Base-by-base conservation (phyloP, 345 rosid species). In the Hevea brasiliensis region DNA sequence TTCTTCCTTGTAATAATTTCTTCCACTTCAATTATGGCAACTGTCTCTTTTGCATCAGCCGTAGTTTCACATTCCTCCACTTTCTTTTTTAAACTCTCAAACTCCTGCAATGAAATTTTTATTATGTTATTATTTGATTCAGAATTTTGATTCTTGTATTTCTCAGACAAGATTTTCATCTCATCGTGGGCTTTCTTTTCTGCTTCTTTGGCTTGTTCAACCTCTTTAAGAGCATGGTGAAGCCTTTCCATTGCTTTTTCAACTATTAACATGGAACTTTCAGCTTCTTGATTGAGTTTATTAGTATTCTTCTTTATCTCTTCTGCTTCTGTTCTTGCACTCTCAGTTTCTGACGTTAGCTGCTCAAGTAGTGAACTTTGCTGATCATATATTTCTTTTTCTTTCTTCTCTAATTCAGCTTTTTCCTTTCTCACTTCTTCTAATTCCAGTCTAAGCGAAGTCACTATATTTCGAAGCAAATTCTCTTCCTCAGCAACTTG, bases 401-500 rank as follows among this genome's bases (percentile, higher is more conserved):
- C 86, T 67, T 69, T 76, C 74, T 41, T 71, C 55, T 73, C 72
- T 44, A 80, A 32, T 17, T 86, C 75, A 66, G 48, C 69, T 26
- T 82, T 74, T 48, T 87, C 86, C 55, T 72, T 81, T 79, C 75
- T 82, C 72, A 82, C 77, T 41, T 85, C 85, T 62, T 89, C 98
- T 65, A 92, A 21, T 61, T 91, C 94, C 67, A 69, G 41, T 78
- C 81, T 74, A 1, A 89, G 82, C 47, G 82, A 74, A 53, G 58
- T 77, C 60, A 92, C 87, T 47, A 62, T 68, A 32, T 80, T 77
- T 20, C 93, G 73, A 18, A 87, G 91, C 13, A 81, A 70, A 64
- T 76, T 75, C 78, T 95, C 97, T 32, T 95, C 92, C 26, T 84
- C 89, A 1, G 93, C 88, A 21, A 86, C 85, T 24, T 66, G 56